Evolutionary conservation across 495 filamentous ascomycete species (phyloP).

Genomic region (Aspergillus conjunctus): DNA sequence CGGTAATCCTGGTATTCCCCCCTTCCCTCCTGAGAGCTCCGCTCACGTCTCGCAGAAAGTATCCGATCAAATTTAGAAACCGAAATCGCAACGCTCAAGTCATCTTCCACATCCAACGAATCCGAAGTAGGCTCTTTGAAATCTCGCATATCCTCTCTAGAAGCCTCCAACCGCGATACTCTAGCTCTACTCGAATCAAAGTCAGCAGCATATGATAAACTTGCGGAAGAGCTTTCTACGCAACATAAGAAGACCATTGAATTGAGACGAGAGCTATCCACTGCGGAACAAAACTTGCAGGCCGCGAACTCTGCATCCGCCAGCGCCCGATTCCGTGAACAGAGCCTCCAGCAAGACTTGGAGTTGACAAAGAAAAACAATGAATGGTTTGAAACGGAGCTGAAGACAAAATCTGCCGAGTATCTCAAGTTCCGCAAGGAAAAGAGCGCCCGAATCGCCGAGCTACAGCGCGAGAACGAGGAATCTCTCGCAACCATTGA

Average conservation of each 20-base stretch:
- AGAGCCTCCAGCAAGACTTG: constrained; percentile 84
- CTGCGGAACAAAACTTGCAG: constrained; percentile 79
- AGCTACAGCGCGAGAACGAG: constrained; percentile 85
- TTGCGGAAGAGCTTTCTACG: constrained; percentile 80
- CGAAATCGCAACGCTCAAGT: constrained; percentile 78
- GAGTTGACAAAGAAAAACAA: constrained; percentile 83
- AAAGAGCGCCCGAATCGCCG: constrained; percentile 80
- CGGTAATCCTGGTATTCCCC: constrained; percentile 23
- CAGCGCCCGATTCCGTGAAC: constrained; percentile 82
- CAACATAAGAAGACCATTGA: constrained; percentile 87
- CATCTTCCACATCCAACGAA: constrained; percentile 70
- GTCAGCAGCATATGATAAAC: constrained; percentile 77
- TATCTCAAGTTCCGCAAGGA: constrained; percentile 91
- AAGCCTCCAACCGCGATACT: constrained; percentile 88
- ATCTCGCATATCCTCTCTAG: constrained; percentile 78
- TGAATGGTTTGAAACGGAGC: constrained; percentile 87
- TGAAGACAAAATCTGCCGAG: constrained; percentile 85
- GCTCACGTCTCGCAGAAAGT: constrained; percentile 55
- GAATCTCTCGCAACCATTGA: constrained; percentile 76
- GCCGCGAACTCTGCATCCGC: constrained; percentile 73
- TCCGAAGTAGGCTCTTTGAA: constrained; percentile 77
- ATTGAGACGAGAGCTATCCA: constrained; percentile 75
- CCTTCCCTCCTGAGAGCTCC: background rate
- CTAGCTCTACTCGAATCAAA: constrained; percentile 87
- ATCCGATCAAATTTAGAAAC: constrained; percentile 68